Base-by-base conservation (phyloP, 805 yeast species). In the Lipomyces anomalus region DNA sequence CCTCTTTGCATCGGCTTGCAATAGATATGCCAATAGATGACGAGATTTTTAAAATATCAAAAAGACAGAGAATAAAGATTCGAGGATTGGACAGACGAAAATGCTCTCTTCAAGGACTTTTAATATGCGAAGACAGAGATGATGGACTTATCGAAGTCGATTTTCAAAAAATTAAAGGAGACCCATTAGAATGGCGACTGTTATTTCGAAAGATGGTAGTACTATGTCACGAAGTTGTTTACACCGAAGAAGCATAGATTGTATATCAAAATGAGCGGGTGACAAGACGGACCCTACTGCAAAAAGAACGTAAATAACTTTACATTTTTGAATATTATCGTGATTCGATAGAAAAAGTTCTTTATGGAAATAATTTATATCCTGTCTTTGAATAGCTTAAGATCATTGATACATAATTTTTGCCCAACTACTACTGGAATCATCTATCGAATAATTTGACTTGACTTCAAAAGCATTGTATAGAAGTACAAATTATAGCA, bases 161-260 rank as follows among this genome's bases (percentile, higher is more conserved):
- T 43, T 80, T 82, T 55, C 61, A 72, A 30, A 77, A 76, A 53
- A 66, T 72, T 2, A 70, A 71, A 29, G 85, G 84, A 0, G 87
- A 82, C 62, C 87, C 88, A 0, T 59, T 82, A 34, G 88, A 82
- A 60, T 82, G 88, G 88, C 70, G 88, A 61, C 64, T 79, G 13
- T 64, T 82, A 17, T 82, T 82, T 64, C 78, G 79, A 57, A 69
- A 70, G 38, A 68, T 79, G 24, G 74, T 80, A 1, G 61, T 75
- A 7, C 58, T 73, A n/a, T 78, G 83, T 53, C 41, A 35, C 22
- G 60, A 52, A 20, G 37, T 55, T n/a, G 38, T 56, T 5, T 43
- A 39, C 30, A 40, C 48, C 24, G 40, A 29, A 16, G 47, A 44
- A n/a, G n/a, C n/a, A n/a, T n/a, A n/a, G n/a, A n/a, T n/a, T n/a